These are phyloP conservation scores for Liquidambar formosana DNA, from an alignment of 164 flowering plant species.

Conservation along the genomic window DNA sequence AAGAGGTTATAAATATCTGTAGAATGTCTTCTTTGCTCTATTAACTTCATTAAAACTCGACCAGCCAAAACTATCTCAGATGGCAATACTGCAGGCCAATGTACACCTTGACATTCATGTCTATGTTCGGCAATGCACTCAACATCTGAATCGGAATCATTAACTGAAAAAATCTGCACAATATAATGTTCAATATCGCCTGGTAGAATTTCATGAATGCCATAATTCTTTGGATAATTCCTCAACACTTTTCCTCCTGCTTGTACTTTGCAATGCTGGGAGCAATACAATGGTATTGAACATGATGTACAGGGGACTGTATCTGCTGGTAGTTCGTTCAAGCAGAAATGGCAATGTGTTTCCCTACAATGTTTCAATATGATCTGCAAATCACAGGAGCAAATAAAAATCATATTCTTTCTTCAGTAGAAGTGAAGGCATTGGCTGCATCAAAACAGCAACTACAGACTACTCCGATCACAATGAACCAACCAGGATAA, in stretches of 20 bases:
- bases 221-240: conserved; percentile 9
- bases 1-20: conserved; percentile 15
- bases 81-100: conserved; percentile 83
- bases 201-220: conserved; percentile 23
- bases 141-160: conserved; percentile 13
- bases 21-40: conserved; percentile 32
- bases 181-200: conserved; percentile 39
- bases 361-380: conserved; percentile 72
- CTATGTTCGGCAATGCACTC: conserved; percentile 52
- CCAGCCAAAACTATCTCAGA: conserved; percentile 77
- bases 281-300: conserved; percentile 74
- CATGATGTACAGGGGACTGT: conserved; percentile 73
- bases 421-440: not conserved
- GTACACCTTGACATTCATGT: conserved; percentile 81
- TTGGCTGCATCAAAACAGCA: not conserved
- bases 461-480: not conserved
- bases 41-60: conserved; percentile 53
- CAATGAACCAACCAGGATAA: too few relatives aligned
- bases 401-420: conserved; percentile 11
- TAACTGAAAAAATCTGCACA: conserved; percentile 22
- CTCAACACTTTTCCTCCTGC: conserved; percentile 54
- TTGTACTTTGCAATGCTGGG: conserved; percentile 50
- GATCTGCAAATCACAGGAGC: conserved; percentile 46
- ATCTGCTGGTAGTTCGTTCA: conserved; percentile 78
- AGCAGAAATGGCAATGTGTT: conserved; percentile 88